These are phyloP conservation scores for Rhizopus stolonifer DNA, from an alignment of 371 early-diverging fungal genomes.

Conservation along the genomic window DNA sequence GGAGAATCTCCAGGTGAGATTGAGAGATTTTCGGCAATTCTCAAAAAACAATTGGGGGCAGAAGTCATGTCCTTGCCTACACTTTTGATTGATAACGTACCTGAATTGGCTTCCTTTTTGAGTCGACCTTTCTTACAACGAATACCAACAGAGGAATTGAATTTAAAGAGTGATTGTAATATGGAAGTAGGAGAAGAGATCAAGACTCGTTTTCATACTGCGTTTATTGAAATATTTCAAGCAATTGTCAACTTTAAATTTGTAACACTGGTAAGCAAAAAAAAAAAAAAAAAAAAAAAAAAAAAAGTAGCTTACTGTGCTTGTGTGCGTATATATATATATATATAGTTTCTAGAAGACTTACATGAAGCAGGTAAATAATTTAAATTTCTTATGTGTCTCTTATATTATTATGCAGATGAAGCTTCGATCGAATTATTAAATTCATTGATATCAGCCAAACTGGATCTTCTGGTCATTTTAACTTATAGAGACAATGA, in stretches of 20 bases:
- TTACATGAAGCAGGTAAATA: slow-evolving; percentile 51
- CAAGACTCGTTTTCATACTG: slow-evolving; percentile 44
- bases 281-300: not conserved
- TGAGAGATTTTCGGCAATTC: slow-evolving; percentile 37
- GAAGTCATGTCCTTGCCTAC: slow-evolving; percentile 34
- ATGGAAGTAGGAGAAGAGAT: slow-evolving; percentile 41
- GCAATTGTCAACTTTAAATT: slow-evolving; percentile 49
- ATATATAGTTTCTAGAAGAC: slow-evolving; percentile 49
- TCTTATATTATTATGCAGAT: slow-evolving; percentile 21
- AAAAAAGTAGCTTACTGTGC: not conserved
- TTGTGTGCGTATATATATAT: not conserved
- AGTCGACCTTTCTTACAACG: slow-evolving; percentile 13
- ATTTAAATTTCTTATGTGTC: not conserved
- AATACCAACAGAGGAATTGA: not conserved
- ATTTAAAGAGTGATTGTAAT: slow-evolving; percentile 22
- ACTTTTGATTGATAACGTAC: slow-evolving; percentile 41
- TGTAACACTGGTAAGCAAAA: slow-evolving; percentile 42
- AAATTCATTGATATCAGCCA: slow-evolving; percentile 41
- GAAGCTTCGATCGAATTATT: slow-evolving; percentile 49
- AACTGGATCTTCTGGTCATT: slow-evolving; percentile 39
- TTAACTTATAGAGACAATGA: slow-evolving; percentile 38
- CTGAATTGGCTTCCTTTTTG: slow-evolving; percentile 35
- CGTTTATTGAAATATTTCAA: slow-evolving; percentile 47
- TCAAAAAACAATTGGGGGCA: slow-evolving; percentile 37
- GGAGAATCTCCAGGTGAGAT: slow-evolving; percentile 31